phyloP scores from a whole-genome alignment of 2,329 filamentous ascomycete genomes.

The Aspergillus novofumigatus region DNA sequence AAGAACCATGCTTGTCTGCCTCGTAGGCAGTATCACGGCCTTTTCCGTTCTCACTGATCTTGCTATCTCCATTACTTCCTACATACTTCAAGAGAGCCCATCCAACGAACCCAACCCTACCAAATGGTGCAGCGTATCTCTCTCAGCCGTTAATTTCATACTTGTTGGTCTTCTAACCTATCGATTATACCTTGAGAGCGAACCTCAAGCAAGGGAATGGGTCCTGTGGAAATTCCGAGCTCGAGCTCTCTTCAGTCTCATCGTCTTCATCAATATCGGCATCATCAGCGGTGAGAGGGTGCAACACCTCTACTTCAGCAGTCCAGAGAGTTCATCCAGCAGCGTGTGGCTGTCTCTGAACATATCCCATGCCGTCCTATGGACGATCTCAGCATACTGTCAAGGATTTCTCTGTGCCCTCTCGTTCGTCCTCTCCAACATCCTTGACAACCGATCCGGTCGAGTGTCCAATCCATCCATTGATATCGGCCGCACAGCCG shows the following conservation, averaged over 20 bases:
- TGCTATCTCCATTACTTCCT: neutral
- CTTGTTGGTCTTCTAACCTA: neutral
- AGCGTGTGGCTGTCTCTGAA: neutral
- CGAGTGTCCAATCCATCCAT: neutral
- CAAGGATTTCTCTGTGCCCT: neutral
- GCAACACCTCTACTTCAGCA: neutral
- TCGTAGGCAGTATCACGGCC: neutral
- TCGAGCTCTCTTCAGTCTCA: neutral
- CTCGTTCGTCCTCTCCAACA: neutral
- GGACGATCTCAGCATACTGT: neutral
- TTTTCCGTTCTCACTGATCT: neutral
- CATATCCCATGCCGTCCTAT: neutral
- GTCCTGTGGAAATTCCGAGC: neutral
- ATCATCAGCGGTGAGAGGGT: neutral
- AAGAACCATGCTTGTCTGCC: neutral
- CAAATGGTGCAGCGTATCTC: neutral
- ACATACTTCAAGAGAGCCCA: neutral
- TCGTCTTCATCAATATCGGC: neutral
- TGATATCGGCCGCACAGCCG: neutral
- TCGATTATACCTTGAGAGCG: neutral
- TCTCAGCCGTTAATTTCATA: neutral
- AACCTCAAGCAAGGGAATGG: neutral
- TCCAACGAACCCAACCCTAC: neutral
- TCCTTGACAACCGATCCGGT: neutral
- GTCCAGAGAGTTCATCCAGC: neutral